A percentile compares a stretch with the other conserved stretches of the same genome.
Conservation (phyloP, 106 monocot species). For the Apostasia ramifera region DNA sequence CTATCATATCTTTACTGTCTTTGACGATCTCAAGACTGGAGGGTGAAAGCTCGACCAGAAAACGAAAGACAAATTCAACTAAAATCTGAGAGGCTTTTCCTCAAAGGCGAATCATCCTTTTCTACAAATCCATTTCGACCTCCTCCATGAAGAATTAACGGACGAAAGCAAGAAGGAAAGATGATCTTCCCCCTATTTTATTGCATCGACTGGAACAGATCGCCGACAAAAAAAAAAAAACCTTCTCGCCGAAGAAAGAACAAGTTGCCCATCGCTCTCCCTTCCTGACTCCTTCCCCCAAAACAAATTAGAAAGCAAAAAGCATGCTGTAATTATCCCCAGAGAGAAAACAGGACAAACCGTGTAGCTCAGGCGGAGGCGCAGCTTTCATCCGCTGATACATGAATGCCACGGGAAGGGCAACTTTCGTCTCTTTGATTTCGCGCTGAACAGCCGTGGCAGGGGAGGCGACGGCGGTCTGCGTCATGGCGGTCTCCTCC, state of each 20-base stretch:
- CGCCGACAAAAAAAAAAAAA: too few relatives aligned
- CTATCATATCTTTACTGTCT: too few relatives aligned
- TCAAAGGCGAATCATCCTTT: background rate
- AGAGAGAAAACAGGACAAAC: slow-evolving; percentile 3
- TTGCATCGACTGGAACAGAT: too few relatives aligned
- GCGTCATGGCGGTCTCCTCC: slow-evolving; percentile 28
- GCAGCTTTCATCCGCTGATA: background rate
- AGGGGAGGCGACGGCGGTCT: background rate
- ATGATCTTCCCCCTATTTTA: too few relatives aligned
- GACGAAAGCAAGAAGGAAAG: too few relatives aligned
- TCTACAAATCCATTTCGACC: background rate
- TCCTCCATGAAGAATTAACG: background rate
- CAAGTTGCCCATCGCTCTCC: background rate
- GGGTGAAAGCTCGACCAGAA: too few relatives aligned
- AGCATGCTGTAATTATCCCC: background rate
- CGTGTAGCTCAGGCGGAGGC: background rate
- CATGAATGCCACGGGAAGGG: background rate
- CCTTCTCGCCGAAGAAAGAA: too few relatives aligned
- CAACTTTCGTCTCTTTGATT: slow-evolving; percentile 4
- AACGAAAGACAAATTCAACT: too few relatives aligned
- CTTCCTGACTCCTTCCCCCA: background rate
- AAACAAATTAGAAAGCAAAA: background rate
- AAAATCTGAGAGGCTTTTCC: too few relatives aligned
- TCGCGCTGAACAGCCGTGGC: background rate
- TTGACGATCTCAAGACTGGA: too few relatives aligned